A percentile compares a stretch with the other conserved stretches of the same genome.
These are phyloP conservation scores for Tephrocybe sp. DNA, from an alignment of 768 basidiomycete species.

Conservation along the genomic window DNA sequence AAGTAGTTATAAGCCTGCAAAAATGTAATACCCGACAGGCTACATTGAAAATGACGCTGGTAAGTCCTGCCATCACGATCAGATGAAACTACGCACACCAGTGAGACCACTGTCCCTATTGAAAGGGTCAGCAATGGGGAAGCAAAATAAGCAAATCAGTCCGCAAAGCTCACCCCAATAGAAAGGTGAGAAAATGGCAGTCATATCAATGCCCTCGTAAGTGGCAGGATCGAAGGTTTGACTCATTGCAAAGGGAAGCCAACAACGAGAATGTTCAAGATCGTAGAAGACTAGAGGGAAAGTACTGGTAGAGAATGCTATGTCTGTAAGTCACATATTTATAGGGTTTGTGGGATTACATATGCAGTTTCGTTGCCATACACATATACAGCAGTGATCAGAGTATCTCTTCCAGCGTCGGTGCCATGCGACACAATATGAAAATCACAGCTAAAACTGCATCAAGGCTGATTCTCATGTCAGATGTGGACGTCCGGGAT, in stretches of 20 bases:
- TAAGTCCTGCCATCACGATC: background rate
- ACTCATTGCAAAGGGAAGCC: constrained; percentile 1
- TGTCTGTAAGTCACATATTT: too few relatives aligned
- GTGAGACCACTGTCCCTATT: constrained; percentile 15
- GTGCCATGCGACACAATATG: too few relatives aligned
- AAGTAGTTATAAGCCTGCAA: constrained; percentile 33
- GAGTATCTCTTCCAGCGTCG: too few relatives aligned
- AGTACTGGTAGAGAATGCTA: constrained; percentile 24
- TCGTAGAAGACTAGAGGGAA: too few relatives aligned
- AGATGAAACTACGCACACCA: constrained; percentile 5
- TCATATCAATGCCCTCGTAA: constrained; percentile 18
- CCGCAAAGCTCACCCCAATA: constrained; percentile 18
- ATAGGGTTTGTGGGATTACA: too few relatives aligned
- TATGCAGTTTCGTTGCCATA: too few relatives aligned
- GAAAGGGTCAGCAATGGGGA: background rate
- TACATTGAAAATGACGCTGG: constrained; percentile 1
- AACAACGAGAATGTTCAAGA: too few relatives aligned
- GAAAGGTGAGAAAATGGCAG: constrained; percentile 15
- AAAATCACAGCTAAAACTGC: too few relatives aligned
- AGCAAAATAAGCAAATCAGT: background rate
- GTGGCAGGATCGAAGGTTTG: constrained; percentile 2
- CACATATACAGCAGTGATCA: too few relatives aligned
- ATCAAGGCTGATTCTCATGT: too few relatives aligned
- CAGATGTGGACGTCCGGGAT: too few relatives aligned
- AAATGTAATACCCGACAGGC: constrained; percentile 29